These are phyloP conservation scores for Arthrinium puccinioides DNA, from an alignment of 2,329 filamentous ascomycete species.

Conservation along the genomic window DNA sequence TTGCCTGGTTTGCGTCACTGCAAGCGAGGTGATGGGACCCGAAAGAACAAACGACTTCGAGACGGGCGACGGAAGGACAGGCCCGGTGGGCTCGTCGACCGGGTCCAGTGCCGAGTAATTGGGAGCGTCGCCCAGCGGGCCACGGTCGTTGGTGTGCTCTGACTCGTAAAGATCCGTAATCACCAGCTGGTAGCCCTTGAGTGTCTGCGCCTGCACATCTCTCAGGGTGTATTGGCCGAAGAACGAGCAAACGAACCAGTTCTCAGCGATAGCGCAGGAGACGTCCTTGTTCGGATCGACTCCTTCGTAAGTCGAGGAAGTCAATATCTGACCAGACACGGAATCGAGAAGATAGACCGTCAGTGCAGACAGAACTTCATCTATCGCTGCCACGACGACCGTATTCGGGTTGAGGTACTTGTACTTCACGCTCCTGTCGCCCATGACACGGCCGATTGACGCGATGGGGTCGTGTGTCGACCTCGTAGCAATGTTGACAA, in stretches of 20 bases:
- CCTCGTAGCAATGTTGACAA: slow-evolving; percentile 61
- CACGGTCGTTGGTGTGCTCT: slow-evolving; percentile 73
- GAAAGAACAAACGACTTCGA: slow-evolving; percentile 77
- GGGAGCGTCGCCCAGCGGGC: slow-evolving; percentile 52
- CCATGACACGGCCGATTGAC: slow-evolving; percentile 89
- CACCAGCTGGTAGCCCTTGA: slow-evolving; percentile 80
- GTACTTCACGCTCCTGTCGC: slow-evolving; percentile 88
- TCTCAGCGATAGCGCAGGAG: slow-evolving; percentile 76
- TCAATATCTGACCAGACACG: slow-evolving; percentile 73
- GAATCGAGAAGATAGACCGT: slow-evolving; percentile 79
- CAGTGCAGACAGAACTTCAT: slow-evolving; percentile 50
- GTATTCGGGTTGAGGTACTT: slow-evolving; percentile 93
- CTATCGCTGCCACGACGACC: slow-evolving; percentile 64
- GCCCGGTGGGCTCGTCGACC: slow-evolving; percentile 45
- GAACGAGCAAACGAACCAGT: slow-evolving; percentile 90
- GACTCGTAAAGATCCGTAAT: slow-evolving; percentile 91
- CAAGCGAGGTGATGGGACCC: slow-evolving; percentile 69
- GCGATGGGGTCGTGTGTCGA: slow-evolving; percentile 79
- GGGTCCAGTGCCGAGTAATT: slow-evolving; percentile 77
- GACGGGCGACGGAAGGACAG: slow-evolving; percentile 64
- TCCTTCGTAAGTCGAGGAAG: slow-evolving; percentile 61
- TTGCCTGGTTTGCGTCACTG: slow-evolving; percentile 83
- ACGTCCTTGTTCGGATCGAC: slow-evolving; percentile 71
- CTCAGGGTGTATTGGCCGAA: slow-evolving; percentile 53
- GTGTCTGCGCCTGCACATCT: slow-evolving; percentile 44